Conservation (phyloP, 257 asterid species). For the Linaria vulgaris region DNA sequence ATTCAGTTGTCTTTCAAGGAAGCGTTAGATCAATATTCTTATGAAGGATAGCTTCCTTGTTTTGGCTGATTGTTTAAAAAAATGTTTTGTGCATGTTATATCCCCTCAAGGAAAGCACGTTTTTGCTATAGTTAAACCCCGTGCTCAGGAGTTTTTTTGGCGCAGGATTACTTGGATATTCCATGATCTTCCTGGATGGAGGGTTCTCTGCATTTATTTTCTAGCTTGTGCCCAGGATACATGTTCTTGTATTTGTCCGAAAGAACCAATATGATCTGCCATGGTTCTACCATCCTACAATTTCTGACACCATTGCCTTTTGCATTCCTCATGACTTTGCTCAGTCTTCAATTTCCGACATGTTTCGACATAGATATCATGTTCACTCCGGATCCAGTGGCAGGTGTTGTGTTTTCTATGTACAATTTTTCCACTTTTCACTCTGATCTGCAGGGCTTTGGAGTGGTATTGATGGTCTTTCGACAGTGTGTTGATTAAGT, state of each 20-base stretch:
- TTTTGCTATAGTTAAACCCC: constrained; percentile 52
- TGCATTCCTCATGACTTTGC: constrained; percentile 95
- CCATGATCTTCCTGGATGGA: constrained; percentile 91
- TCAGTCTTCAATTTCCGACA: constrained; percentile 76
- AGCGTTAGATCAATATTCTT: constrained; percentile 22
- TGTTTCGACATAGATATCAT: constrained; percentile 84
- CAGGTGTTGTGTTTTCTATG: constrained; percentile 87
- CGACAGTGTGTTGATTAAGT: constrained; percentile 35
- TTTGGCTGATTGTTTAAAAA: constrained; percentile 24
- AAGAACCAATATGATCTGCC: constrained; percentile 90
- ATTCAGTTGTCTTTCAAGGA: constrained; percentile 26
- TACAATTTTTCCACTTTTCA: constrained; percentile 38
- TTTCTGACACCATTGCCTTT: constrained; percentile 89
- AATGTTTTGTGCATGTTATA: constrained; percentile 36
- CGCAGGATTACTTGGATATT: constrained; percentile 97
- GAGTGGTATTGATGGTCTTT: constrained; percentile 44
- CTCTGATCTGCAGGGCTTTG: constrained; percentile 47
- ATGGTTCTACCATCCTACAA: constrained; percentile 77
- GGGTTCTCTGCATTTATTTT: constrained; percentile 87
- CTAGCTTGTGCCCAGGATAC: constrained; percentile 86
- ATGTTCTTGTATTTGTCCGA: constrained; percentile 77
- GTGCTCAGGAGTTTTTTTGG: constrained; percentile 94
- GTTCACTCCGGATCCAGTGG: constrained; percentile 88
- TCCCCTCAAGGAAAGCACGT: constrained; percentile 36
- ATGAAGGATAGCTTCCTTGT: constrained; percentile 25